Base-by-base conservation (phyloP, 2,329 filamentous ascomycete genomes). In the Colletotrichum camelliae region DNA sequence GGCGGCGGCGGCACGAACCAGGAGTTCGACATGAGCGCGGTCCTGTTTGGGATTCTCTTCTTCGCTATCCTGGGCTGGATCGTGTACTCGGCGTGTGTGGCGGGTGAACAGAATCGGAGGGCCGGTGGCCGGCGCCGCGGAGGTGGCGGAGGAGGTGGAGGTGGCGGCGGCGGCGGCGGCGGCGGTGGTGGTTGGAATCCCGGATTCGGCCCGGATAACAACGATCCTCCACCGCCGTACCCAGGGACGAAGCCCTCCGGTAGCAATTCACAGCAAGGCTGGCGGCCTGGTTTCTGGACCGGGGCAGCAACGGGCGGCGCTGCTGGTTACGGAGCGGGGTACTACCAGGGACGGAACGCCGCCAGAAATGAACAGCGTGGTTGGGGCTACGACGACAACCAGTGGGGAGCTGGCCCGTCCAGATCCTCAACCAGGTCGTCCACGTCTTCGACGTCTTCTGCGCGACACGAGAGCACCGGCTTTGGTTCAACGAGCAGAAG, bases 271-370 rank as follows among this genome's bases (percentile, higher is more conserved):
- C 81, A 84, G 74, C 83, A 90, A 77, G 87, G 88, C 2, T 95
- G 93, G 93, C 88, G 89, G 66, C 94, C 94, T 7, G 94, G 94
- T 1, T 95, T 96, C 84, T 96, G 94, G 94, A 90, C 87, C 21
- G 94, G 94, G 24, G 85, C 91, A n/a, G 88, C 90, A 0, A 90
- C 90, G 18, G 94, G 94, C 60, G 93, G 92, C 7, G 93, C 94
- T 1, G 94, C 93, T 4, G 92, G 88, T 2, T 95, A 95, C 80
- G 82, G 89, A 74, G 92, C 93, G 7, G 91, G 91, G 0, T 89
- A 84, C 57, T 76, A 66, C 57, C 67, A 77, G 31, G 78, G 77
- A 67, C 72, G 79, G 81, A 83, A 78, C 78, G 80, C 78, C 78
- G 72, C 43, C 33, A 73, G 73, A 77, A 79, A 77, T 65, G 55